These are phyloP conservation scores for Colletotrichum godetiae DNA, from an alignment of 2,329 filamentous ascomycete species.

Conservation along the genomic window DNA sequence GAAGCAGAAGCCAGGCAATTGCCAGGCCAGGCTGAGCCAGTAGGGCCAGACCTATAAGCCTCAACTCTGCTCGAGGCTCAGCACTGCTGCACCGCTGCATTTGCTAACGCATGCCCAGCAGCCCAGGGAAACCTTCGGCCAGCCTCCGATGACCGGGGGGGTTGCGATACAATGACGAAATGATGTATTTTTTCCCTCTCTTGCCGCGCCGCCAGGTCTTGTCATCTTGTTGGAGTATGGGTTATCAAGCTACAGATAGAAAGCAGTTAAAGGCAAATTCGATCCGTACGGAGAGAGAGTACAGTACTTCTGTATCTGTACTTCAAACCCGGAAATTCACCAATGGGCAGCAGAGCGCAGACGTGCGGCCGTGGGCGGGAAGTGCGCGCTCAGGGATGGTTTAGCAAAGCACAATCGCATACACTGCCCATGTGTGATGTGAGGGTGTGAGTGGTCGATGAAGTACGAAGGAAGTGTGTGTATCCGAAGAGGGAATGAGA, in stretches of 20 bases:
- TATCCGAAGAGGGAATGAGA: not conserved
- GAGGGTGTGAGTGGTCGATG: not conserved
- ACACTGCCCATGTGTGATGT: not conserved
- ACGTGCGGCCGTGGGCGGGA: not conserved
- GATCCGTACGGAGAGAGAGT: not conserved
- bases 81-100: not conserved
- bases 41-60: not conserved
- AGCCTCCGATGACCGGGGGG: conserved; percentile 28
- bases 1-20: no score
- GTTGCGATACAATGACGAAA: conserved; percentile 15
- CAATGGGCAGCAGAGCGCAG: not conserved
- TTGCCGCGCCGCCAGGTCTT: not conserved
- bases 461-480: not conserved
- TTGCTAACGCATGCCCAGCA: conserved; percentile 15
- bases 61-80: conserved; percentile 11
- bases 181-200: not conserved
- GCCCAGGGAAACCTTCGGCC: conserved; percentile 14
- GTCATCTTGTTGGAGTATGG: not conserved
- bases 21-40: not conserved
- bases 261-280: not conserved
- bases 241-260: not conserved
- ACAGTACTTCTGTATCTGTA: not conserved
- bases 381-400: conserved; percentile 6
- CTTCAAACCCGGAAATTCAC: not conserved
- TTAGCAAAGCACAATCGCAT: not conserved